Percentiles rank a stretch among this genome's conserved stretches.
These are phyloP conservation scores for Novymonas esmeraldas DNA, from an alignment of 208 protist genomes.

Conservation along the genomic window DNA sequence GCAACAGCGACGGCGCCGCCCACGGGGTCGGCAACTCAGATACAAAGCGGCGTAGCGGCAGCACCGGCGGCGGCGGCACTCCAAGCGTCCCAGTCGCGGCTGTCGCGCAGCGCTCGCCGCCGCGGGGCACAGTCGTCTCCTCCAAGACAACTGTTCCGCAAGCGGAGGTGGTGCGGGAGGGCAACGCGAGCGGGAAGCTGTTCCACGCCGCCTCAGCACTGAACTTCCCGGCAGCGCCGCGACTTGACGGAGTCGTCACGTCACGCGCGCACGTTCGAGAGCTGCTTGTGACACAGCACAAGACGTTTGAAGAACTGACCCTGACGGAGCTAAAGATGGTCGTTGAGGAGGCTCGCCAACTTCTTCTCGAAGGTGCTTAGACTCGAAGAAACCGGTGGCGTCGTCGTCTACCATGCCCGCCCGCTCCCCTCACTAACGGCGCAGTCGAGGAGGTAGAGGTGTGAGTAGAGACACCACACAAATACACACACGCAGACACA, in stretches of 20 bases:
- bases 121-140: conserved; percentile 5
- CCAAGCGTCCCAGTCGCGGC: too few species aligned
- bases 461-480: too few species aligned
- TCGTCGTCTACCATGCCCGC: neutral
- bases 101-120: neutral
- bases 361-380: conserved; percentile 1
- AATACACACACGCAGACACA: too few species aligned
- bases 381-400: neutral
- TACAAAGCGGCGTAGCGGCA: neutral
- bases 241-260: neutral
- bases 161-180: neutral
- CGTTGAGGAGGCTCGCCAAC: conserved; percentile 60
- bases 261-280: conserved; percentile 14
- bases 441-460: too few species aligned
- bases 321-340: conserved; percentile 63
- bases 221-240: neutral
- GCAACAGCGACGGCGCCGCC: neutral
- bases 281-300: conserved; percentile 44
- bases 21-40: neutral
- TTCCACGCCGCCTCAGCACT: neutral
- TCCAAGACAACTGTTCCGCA: neutral
- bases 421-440: too few species aligned
- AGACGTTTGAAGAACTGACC: conserved; percentile 66
- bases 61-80: neutral
- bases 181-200: neutral